Base-by-base conservation (phyloP, 1,284 basidiomycete species). In the Erythrobasidium hasegawianum region DNA sequence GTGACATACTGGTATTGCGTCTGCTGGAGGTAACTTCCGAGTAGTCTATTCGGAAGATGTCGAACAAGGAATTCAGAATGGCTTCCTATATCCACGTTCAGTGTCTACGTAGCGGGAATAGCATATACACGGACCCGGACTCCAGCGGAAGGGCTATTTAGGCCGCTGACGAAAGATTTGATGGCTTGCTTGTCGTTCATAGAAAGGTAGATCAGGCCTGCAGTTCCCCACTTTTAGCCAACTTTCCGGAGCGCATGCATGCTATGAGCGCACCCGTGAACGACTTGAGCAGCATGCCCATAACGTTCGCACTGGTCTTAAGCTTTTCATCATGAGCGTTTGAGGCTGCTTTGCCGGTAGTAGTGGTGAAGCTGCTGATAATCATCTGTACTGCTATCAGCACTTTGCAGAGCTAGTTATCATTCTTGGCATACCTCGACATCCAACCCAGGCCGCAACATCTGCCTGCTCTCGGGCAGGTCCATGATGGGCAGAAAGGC, bases 231-330 rank as follows among this genome's bases (percentile, higher is more conserved):
- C n/a, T n/a, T n/a, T n/a, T n/a, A n/a, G n/a, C n/a, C n/a, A n/a
- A n/a, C n/a, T n/a, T n/a, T n/a, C n/a, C n/a, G n/a, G n/a, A n/a
- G n/a, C n/a, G n/a, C n/a, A n/a, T n/a, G n/a, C n/a, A n/a, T n/a
- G n/a, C n/a, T n/a, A n/a, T n/a, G n/a, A n/a, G 79, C 87, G 61
- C 73, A 92, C 94, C 95, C 69, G 89, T 88, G 94, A 95, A 99
- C 10, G 89, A 92, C 53, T 89, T 84, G 55, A 99, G 78, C 81
- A 97, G 87, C 40, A 88, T 82, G 45, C 87, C 85, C 45, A 96
- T 86, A 55, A 95, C 85, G 72, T 84, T 86, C 2, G 87, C 82
- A 71, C 87, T 88, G 20, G 85, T 83, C 72, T 85, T 83, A 79
- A 97, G 87, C 53, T 85, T 66, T 2, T 72, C 76, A 24, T 74